Conservation (phyloP, 2,329 filamentous ascomycete genomes). For the Cytospora piceicola region DNA sequence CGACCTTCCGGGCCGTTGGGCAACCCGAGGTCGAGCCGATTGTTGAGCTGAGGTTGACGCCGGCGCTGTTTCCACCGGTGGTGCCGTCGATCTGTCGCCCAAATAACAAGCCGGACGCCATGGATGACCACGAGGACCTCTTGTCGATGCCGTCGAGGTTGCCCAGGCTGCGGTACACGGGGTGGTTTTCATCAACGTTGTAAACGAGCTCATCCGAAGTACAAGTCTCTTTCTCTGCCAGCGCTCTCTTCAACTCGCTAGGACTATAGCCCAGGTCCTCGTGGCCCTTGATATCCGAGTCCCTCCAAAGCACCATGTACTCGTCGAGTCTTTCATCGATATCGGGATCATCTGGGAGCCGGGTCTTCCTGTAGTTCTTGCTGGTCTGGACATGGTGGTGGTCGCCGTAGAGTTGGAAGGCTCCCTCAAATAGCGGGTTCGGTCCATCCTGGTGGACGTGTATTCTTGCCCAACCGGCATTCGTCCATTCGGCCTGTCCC, state of each 20-base stretch:
- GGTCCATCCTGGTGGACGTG: conserved; percentile 76
- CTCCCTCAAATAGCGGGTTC: conserved; percentile 84
- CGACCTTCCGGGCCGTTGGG: conserved; percentile 86
- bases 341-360: conserved; percentile 71
- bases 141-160: conserved; percentile 35
- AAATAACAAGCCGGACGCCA: conserved; percentile 69
- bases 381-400: conserved; percentile 85
- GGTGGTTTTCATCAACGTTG: conserved; percentile 75
- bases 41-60: conserved; percentile 74
- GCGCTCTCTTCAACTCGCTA: conserved; percentile 67
- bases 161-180: conserved; percentile 60
- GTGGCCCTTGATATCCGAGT: conserved; percentile 73
- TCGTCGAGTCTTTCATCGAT: conserved; percentile 63
- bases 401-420: conserved; percentile 79
- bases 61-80: conserved; percentile 73
- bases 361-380: conserved; percentile 73
- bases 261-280: conserved; percentile 42
- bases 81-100: conserved; percentile 74
- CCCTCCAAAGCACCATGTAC: conserved; percentile 88
- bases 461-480: conserved; percentile 86
- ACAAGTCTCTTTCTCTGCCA: conserved; percentile 59
- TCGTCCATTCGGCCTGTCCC: conserved; percentile 69
- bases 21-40: conserved; percentile 87
- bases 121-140: conserved; percentile 50
- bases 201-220: conserved; percentile 76